Evolutionary conservation across 2,329 filamentous ascomycete genomes (phyloP).

Genomic region (Xylaria sp.): DNA sequence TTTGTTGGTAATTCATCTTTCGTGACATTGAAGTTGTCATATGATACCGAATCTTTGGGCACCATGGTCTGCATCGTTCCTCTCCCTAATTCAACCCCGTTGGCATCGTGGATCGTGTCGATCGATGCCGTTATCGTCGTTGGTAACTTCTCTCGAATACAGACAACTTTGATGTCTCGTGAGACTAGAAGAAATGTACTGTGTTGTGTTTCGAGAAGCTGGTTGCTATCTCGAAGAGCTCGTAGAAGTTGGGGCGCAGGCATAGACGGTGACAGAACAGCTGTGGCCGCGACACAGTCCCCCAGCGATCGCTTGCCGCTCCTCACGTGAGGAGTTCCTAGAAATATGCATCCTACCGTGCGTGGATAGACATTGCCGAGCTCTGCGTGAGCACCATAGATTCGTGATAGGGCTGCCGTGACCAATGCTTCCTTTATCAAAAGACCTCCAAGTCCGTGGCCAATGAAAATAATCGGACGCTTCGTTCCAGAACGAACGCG

Average conservation of each 20-base stretch:
- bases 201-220: slow-evolving; percentile 47
- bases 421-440: slow-evolving; percentile 49
- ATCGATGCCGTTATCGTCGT: slow-evolving; percentile 43
- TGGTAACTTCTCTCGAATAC: slow-evolving; percentile 46
- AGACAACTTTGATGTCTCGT: slow-evolving; percentile 49
- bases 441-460: slow-evolving; percentile 49
- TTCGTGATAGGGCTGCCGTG: slow-evolving; percentile 48
- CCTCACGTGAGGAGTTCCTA: slow-evolving; percentile 48
- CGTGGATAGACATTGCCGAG: slow-evolving; percentile 49
- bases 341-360: slow-evolving; percentile 49
- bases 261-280: slow-evolving; percentile 44
- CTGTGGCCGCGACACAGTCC: slow-evolving; percentile 46
- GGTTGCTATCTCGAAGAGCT: slow-evolving; percentile 43
- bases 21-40: slow-evolving; percentile 47
- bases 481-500: slow-evolving; percentile 43
- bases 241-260: slow-evolving; percentile 44
- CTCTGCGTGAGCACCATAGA: slow-evolving; percentile 49
- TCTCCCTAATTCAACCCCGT: slow-evolving; percentile 44
- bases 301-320: slow-evolving; percentile 46
- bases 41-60: slow-evolving; percentile 44
- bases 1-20: slow-evolving; percentile 45
- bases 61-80: slow-evolving; percentile 47
- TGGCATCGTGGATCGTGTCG: slow-evolving; percentile 41
- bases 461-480: slow-evolving; percentile 49
- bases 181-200: slow-evolving; percentile 48